These are phyloP conservation scores for Blepharisma stoltei DNA, from an alignment of 73 alveolate genomes.

Conservation along the genomic window DNA sequence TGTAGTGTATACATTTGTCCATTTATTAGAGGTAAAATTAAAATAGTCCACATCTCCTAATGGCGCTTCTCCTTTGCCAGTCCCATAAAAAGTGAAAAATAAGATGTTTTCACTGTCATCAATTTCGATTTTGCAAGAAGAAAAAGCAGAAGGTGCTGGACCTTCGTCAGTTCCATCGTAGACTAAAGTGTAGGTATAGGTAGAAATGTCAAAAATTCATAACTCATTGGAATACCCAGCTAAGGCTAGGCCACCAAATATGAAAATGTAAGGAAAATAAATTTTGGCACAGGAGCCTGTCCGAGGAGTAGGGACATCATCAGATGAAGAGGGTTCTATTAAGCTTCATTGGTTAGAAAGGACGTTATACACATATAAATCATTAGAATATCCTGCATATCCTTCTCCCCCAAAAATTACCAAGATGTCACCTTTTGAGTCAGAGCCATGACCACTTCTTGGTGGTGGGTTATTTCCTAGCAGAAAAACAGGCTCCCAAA, in stretches of 20 bases:
- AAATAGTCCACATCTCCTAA: background rate
- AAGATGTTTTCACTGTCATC: background rate
- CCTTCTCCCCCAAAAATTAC: slow-evolving; percentile 16
- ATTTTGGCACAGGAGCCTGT: background rate
- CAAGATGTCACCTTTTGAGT: slow-evolving; percentile 1
- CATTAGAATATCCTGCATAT: background rate
- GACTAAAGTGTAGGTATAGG: background rate
- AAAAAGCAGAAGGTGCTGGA: background rate
- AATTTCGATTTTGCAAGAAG: background rate
- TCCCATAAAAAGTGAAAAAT: background rate
- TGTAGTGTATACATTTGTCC: too few relatives aligned
- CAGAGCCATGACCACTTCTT: background rate
- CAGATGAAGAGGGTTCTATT: background rate
- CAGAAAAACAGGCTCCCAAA: background rate
- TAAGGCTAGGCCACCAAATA: background rate
- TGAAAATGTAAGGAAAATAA: background rate
- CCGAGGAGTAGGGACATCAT: background rate
- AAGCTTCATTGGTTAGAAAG: background rate
- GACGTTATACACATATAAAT: background rate
- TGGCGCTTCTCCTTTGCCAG: background rate
- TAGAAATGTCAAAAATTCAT: background rate
- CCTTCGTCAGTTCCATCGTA: background rate
- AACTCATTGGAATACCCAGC: background rate
- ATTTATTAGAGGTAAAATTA: background rate
- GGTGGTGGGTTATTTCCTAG: background rate